Evolutionary conservation across 306 rosid species (phyloP).

Genomic region (Boehmeria nivea): DNA sequence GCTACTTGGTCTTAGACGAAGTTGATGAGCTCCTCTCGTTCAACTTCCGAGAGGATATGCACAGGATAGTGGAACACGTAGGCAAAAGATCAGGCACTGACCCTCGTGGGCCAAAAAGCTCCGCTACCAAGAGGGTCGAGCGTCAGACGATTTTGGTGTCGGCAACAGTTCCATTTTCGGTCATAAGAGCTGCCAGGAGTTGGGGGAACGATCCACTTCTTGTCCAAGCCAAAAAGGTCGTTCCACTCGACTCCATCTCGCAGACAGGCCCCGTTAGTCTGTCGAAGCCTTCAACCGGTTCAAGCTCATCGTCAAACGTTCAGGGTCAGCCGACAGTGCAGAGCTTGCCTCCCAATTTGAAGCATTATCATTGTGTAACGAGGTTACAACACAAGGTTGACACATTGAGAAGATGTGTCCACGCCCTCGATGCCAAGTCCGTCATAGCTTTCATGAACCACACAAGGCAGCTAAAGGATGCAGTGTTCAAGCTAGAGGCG

Average conservation of each 20-base stretch:
- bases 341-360: slow-evolving; percentile 76
- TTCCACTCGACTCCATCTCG: slow-evolving; percentile 48
- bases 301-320: slow-evolving; percentile 22
- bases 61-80: slow-evolving; percentile 83
- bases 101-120: slow-evolving; percentile 27
- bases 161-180: slow-evolving; percentile 89
- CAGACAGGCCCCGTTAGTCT: slow-evolving; percentile 44
- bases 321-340: slow-evolving; percentile 53
- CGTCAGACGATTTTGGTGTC: slow-evolving; percentile 82
- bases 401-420: slow-evolving; percentile 73
- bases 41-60: slow-evolving; percentile 89
- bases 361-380: slow-evolving; percentile 69
- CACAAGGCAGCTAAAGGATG: slow-evolving; percentile 80
- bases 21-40: slow-evolving; percentile 86
- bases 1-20: slow-evolving; percentile 78
- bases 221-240: slow-evolving; percentile 71
- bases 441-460: slow-evolving; percentile 97
- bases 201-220: slow-evolving; percentile 82
- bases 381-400: slow-evolving; percentile 89
- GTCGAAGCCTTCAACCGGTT: slow-evolving; percentile 29
- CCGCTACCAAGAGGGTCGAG: slow-evolving; percentile 36
- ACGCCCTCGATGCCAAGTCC: slow-evolving; percentile 79
- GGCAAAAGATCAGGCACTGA: slow-evolving; percentile 66
- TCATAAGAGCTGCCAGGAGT: slow-evolving; percentile 81
- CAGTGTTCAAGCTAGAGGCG: slow-evolving; percentile 86